Percentiles rank a stretch among this genome's conserved stretches.
Conservation (phyloP, 768 basidiomycete species). For the Pisolithus sp. region DNA sequence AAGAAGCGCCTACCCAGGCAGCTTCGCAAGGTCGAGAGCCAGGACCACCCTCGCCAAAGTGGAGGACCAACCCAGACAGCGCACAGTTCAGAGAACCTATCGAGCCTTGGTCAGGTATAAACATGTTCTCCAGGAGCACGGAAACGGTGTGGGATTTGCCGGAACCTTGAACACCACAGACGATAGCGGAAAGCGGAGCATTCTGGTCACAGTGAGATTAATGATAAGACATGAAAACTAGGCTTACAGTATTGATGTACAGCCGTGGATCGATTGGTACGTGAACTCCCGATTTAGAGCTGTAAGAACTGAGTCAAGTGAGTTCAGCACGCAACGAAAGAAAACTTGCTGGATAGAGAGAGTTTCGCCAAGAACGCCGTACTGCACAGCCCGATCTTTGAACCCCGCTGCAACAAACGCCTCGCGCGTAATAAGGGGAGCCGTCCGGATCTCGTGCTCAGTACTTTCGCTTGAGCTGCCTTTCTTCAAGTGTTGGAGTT, state of each 20-base stretch:
- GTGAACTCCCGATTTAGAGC: constrained; percentile 26
- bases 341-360: constrained; percentile 40
- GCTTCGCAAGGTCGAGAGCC: constrained; percentile 57
- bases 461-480: constrained; percentile 9
- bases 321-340: neutral
- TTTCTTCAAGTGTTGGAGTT: neutral
- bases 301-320: constrained; percentile 12
- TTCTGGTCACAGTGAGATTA: constrained; percentile 37
- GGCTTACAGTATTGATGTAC: constrained; percentile 60
- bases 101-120: constrained; percentile 42
- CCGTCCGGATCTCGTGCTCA: constrained; percentile 34
- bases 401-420: constrained; percentile 34
- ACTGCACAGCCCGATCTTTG: constrained; percentile 38
- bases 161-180: constrained; percentile 72
- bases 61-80: constrained; percentile 58
- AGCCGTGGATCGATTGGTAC: constrained; percentile 42
- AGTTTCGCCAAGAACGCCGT: constrained; percentile 54
- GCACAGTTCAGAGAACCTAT: constrained; percentile 50
- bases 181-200: constrained; percentile 63
- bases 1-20: constrained; percentile 47
- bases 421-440: constrained; percentile 48
- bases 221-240: neutral
- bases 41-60: constrained; percentile 62
- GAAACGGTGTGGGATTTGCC: constrained; percentile 73
- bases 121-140: constrained; percentile 62